Evolutionary conservation across 2,329 filamentous ascomycete species (phyloP).

Genomic region (Alternaria ventricosa): DNA sequence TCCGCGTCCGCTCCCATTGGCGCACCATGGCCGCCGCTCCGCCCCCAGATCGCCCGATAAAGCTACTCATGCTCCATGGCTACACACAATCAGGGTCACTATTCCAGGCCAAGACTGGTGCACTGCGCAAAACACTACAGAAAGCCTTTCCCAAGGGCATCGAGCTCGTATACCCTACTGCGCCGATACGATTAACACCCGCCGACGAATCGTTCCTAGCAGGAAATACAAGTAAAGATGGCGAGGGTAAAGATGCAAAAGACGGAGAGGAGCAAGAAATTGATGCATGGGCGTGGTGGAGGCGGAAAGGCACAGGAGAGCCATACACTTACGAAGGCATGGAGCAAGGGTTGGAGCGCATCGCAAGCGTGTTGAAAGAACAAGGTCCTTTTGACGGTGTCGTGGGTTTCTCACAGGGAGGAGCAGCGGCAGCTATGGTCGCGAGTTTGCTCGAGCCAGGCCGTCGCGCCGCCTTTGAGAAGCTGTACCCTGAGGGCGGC

Average conservation of each 20-base stretch:
- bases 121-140: conserved; percentile 77
- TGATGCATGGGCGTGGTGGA: conserved; percentile 87
- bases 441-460: conserved; percentile 71
- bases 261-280: conserved; percentile 58
- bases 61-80: conserved; percentile 65
- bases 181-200: conserved; percentile 51
- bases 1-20: conserved; percentile 23
- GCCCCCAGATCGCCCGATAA: conserved; percentile 46
- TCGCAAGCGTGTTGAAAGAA: conserved; percentile 57
- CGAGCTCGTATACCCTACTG: conserved; percentile 57
- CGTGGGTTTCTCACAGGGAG: conserved; percentile 47
- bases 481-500: conserved; percentile 46
- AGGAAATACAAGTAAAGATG: conserved; percentile 17
- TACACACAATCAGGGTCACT: conserved; percentile 88
- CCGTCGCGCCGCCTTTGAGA: conserved; percentile 57
- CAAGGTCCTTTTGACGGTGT: conserved; percentile 48
- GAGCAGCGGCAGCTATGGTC: conserved; percentile 72
- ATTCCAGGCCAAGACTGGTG: conserved; percentile 88
- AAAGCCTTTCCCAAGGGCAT: conserved; percentile 70
- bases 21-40: conserved; percentile 41
- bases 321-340: conserved; percentile 68
- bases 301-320: conserved; percentile 63
- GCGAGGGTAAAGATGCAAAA: conserved; percentile 30
- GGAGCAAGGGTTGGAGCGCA: conserved; percentile 67
- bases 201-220: conserved; percentile 62